Evolutionary conservation across 208 protist species (phyloP).

Genomic region (Leishmania martiniquensis): DNA sequence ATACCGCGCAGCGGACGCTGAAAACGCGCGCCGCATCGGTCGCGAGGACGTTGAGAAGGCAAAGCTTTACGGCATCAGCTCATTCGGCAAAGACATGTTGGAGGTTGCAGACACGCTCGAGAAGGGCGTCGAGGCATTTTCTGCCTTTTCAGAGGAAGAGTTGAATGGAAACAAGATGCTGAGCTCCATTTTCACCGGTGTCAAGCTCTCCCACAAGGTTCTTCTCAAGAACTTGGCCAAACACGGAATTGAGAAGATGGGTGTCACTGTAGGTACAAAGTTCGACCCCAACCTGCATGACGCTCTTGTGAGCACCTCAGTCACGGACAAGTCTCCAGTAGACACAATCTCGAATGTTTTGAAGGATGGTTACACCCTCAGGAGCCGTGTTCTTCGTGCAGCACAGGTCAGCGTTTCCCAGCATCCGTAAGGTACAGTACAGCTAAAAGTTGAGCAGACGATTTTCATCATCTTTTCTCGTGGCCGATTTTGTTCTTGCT

Average conservation of each 20-base stretch:
- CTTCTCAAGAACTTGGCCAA: constrained; percentile 85
- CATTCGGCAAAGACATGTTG: constrained; percentile 93
- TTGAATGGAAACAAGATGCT: constrained; percentile 68
- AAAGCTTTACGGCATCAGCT: constrained; percentile 85
- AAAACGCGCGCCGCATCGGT: constrained; percentile 89
- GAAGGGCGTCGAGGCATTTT: constrained; percentile 81
- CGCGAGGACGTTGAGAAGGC: constrained; percentile 92
- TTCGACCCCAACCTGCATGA: constrained; percentile 94
- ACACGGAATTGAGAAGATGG: constrained; percentile 90
- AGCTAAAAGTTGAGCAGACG: neutral
- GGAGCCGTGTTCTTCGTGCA: constrained; percentile 85
- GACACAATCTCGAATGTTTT: constrained; percentile 82
- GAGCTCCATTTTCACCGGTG: constrained; percentile 71
- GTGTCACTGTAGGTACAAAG: constrained; percentile 54
- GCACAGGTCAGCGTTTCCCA: constrained; percentile 90
- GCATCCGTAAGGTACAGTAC: neutral
- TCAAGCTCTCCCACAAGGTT: constrained; percentile 88
- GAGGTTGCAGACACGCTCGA: constrained; percentile 94
- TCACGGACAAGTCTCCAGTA: constrained; percentile 44
- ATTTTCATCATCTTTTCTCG: neutral
- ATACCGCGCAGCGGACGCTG: constrained; percentile 87
- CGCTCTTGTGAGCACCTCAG: constrained; percentile 81
- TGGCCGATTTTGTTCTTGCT: constrained; percentile 18
- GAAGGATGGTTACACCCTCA: constrained; percentile 92
- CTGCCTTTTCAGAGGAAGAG: constrained; percentile 45